Conservation (phyloP, 805 yeast species). For the Hanseniaspora vineae region DNA sequence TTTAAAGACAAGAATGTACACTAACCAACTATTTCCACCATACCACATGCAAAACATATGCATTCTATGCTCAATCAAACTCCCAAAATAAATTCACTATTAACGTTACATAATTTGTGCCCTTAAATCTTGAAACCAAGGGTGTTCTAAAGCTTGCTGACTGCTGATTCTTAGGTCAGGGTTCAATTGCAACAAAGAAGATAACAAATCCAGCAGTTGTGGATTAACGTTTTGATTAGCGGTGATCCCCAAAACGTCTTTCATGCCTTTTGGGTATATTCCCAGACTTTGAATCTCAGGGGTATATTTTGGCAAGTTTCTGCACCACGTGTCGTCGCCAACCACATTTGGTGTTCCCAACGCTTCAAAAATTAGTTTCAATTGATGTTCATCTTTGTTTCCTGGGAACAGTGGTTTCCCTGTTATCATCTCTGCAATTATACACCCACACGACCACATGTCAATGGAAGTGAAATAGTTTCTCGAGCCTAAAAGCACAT, state of each 20-base stretch:
- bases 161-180: constrained; percentile 43
- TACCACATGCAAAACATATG: too few relatives aligned
- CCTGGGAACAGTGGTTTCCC: constrained; percentile 95
- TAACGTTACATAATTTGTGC: constrained; percentile 1
- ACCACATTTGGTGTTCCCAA: constrained; percentile 73
- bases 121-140: constrained; percentile 25
- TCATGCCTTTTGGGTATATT: constrained; percentile 41
- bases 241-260: constrained; percentile 19
- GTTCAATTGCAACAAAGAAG: constrained; percentile 33
- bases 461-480: constrained; percentile 97
- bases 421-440: constrained; percentile 94
- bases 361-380: constrained; percentile 80
- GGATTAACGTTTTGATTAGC: constrained; percentile 16
- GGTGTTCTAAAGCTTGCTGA: constrained; percentile 36
- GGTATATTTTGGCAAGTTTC: constrained; percentile 84
- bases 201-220: constrained; percentile 18
- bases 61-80: too few relatives aligned
- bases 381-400: constrained; percentile 94
- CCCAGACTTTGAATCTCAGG: constrained; percentile 88
- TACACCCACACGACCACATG: constrained; percentile 98
- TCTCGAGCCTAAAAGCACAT: constrained; percentile 86
- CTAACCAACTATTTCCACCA: too few relatives aligned
- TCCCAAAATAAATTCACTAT: too few relatives aligned
- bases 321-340: constrained; percentile 82
- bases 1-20: too few relatives aligned